Conservation (phyloP, 257 asterid species). For the Dorcoceras hygrometricum region DNA sequence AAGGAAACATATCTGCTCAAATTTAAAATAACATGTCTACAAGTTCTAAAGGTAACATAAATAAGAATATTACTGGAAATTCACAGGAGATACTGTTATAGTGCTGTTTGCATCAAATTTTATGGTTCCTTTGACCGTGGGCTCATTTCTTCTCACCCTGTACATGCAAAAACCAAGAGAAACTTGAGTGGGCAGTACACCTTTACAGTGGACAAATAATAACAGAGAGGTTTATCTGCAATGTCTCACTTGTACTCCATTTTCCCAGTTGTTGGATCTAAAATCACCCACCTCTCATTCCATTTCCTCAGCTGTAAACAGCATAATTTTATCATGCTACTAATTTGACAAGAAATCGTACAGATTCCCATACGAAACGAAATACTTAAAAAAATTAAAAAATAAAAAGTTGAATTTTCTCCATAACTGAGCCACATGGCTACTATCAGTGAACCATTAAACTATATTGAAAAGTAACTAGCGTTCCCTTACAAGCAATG, state of each 20-base stretch:
- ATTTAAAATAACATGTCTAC: slow-evolving; percentile 2
- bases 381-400: neutral
- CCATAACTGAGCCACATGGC: neutral
- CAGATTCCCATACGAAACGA: slow-evolving; percentile 19
- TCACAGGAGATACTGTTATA: slow-evolving; percentile 86
- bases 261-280: slow-evolving; percentile 97
- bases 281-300: slow-evolving; percentile 98
- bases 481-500: neutral
- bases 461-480: neutral
- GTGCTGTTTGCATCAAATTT: slow-evolving; percentile 90
- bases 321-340: slow-evolving; percentile 21
- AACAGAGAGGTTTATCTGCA: slow-evolving; percentile 10
- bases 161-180: slow-evolving; percentile 28
- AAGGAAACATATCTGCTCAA: neutral
- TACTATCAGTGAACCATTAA: neutral
- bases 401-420: no score
- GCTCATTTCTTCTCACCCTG: slow-evolving; percentile 89
- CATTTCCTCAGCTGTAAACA: slow-evolving; percentile 77
- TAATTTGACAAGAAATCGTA: slow-evolving; percentile 16
- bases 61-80: slow-evolving; percentile 74
- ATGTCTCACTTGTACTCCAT: slow-evolving; percentile 93
- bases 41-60: slow-evolving; percentile 16
- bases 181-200: slow-evolving; percentile 8
- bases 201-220: slow-evolving; percentile 9
- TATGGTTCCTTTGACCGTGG: slow-evolving; percentile 80